Evolutionary conservation across 2,329 filamentous ascomycete species (phyloP).

Genomic region (Colletotrichum australisinense): DNA sequence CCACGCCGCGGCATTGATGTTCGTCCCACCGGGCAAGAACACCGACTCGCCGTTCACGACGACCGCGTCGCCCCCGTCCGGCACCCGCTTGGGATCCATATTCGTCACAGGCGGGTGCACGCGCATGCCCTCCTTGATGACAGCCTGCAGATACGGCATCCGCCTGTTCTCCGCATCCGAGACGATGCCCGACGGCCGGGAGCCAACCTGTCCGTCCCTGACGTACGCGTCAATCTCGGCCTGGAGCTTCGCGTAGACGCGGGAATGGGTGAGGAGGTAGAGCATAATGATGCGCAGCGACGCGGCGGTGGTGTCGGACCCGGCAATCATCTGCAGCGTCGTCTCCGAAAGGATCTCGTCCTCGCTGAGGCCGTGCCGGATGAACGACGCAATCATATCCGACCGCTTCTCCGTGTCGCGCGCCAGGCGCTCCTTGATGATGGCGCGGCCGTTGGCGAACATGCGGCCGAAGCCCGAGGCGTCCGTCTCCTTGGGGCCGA

Average conservation of each 20-base stretch:
- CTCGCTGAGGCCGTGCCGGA: conserved; percentile 50
- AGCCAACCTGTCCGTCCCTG: conserved; percentile 32
- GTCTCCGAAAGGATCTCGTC: conserved; percentile 45
- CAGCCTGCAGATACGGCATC: conserved; percentile 67
- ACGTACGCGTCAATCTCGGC: conserved; percentile 56
- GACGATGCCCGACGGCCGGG: conserved; percentile 36
- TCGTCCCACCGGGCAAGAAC: conserved; percentile 42
- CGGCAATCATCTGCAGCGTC: conserved; percentile 44
- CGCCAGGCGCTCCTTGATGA: conserved; percentile 13
- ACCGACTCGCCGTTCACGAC: conserved; percentile 44
- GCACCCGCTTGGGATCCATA: conserved; percentile 50
- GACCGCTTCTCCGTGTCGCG: conserved; percentile 26
- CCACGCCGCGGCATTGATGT: conserved; percentile 28
- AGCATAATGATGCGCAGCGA: conserved; percentile 59
- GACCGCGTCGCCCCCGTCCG: conserved; percentile 42
- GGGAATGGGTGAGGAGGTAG: conserved; percentile 61
- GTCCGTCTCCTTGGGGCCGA: conserved; percentile 35
- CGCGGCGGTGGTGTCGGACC: conserved; percentile 49
- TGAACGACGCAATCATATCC: conserved; percentile 47
- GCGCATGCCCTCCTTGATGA: conserved; percentile 67
- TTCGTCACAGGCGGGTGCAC: conserved; percentile 60
- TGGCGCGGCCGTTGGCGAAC: conserved; percentile 38
- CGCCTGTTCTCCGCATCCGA: conserved; percentile 58
- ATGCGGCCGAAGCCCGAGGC: conserved; percentile 31
- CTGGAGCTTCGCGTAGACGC: conserved; percentile 57